A percentile compares a stretch with the other conserved stretches of the same genome.
phyloP scores from a whole-genome alignment of 2,329 filamentous ascomycete species.

The Epicoccum sorghinum region DNA sequence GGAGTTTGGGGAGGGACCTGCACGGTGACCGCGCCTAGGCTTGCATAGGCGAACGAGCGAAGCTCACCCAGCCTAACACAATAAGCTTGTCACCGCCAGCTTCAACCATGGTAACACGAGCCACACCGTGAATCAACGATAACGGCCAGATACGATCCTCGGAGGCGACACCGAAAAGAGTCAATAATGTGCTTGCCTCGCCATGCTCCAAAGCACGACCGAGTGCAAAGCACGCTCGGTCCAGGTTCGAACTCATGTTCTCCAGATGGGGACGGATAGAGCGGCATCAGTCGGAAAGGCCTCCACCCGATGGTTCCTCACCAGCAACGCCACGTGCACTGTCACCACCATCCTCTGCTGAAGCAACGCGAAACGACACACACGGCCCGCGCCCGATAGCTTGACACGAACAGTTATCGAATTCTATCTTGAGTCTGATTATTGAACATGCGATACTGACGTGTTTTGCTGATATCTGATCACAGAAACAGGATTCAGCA shows the following conservation, averaged over 20 bases:
- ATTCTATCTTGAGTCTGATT: background rate
- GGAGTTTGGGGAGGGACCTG: background rate
- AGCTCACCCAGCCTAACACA: conserved; percentile 10
- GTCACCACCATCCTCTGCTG: background rate
- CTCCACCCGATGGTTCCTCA: background rate
- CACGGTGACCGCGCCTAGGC: conserved; percentile 11
- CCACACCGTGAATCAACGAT: background rate
- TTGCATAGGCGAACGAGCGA: background rate
- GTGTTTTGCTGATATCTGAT: background rate
- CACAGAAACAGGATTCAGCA: background rate
- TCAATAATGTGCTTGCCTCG: background rate
- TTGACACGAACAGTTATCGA: background rate
- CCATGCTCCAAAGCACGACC: background rate
- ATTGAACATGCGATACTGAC: background rate
- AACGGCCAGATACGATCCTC: background rate
- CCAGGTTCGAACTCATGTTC: conserved; percentile 2
- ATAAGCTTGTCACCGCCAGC: conserved; percentile 9
- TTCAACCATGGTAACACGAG: background rate
- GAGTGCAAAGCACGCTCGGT: background rate
- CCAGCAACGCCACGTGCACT: conserved; percentile 7
- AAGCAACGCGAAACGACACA: background rate
- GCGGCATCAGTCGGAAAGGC: conserved; percentile 3
- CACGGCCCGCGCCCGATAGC: background rate
- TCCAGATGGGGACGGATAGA: conserved; percentile 10
- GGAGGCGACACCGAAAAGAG: background rate